Conservation (phyloP, 2,329 filamentous ascomycete species). For the Nectriaceae sp. region DNA sequence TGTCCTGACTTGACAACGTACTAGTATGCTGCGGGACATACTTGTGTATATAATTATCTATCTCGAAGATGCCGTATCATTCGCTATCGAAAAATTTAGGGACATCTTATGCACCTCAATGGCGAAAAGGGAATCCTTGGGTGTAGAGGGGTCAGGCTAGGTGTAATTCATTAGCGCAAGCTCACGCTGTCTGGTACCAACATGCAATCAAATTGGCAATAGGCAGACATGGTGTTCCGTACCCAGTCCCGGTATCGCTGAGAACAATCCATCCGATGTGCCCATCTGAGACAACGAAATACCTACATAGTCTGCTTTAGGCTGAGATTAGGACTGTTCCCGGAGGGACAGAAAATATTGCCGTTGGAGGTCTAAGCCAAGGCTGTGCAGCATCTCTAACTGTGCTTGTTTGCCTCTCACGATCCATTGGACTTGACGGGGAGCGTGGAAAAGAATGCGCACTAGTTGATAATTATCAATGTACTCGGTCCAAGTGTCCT, state of each 20-base stretch:
- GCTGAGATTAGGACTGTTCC: neutral
- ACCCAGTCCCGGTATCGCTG: too few relatives aligned
- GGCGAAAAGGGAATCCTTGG: too few relatives aligned
- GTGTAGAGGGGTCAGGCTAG: too few relatives aligned
- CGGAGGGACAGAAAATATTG: neutral
- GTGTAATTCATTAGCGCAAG: too few relatives aligned
- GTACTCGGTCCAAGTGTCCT: neutral
- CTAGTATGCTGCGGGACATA: conserved; percentile 17
- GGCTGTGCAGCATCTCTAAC: neutral
- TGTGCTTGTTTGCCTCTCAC: neutral
- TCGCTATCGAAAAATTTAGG: too few relatives aligned
- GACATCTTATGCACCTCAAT: too few relatives aligned
- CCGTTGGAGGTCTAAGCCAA: neutral
- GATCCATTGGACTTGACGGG: neutral
- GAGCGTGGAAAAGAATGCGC: neutral
- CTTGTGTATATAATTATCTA: neutral
- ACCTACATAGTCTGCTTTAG: neutral
- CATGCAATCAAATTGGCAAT: too few relatives aligned
- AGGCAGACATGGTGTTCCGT: too few relatives aligned
- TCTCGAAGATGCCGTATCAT: neutral
- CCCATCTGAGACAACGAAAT: neutral
- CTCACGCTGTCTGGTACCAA: too few relatives aligned
- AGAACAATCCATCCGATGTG: too few relatives aligned
- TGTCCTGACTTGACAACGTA: conserved; percentile 48
- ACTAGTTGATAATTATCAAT: neutral